phyloP scores from a whole-genome alignment of 495 filamentous ascomycete genomes.

The Xylaria acuta region DNA sequence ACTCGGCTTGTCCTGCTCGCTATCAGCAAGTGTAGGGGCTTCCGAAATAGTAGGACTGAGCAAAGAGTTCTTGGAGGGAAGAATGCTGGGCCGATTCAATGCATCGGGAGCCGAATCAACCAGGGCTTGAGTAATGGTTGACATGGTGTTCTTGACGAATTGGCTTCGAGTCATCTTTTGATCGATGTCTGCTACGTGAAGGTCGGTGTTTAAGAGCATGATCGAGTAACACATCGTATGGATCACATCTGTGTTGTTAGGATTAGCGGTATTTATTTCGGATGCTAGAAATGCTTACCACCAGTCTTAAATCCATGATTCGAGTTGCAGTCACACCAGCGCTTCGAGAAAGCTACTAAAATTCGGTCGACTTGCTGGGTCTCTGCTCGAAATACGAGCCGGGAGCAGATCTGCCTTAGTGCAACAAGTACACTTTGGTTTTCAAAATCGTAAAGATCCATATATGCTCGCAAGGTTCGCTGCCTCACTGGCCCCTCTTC shows the following conservation, averaged over 20 bases:
- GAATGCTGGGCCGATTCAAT: slow-evolving; percentile 62
- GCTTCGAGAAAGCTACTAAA: slow-evolving; percentile 80
- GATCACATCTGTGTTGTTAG: slow-evolving; percentile 72
- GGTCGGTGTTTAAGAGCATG: slow-evolving; percentile 92
- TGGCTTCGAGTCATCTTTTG: slow-evolving; percentile 94
- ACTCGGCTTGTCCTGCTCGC: slow-evolving; percentile 51
- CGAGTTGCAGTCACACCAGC: slow-evolving; percentile 95
- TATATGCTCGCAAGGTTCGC: slow-evolving; percentile 79
- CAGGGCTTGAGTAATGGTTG: slow-evolving; percentile 80
- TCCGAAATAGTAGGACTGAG: slow-evolving; percentile 41
- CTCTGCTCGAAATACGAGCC: slow-evolving; percentile 87
- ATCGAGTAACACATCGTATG: slow-evolving; percentile 98
- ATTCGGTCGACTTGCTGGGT: slow-evolving; percentile 97
- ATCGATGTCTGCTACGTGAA: slow-evolving; percentile 93
- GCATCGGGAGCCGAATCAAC: slow-evolving; percentile 71
- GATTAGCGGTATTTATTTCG: slow-evolving; percentile 24
- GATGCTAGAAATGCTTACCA: slow-evolving; percentile 59
- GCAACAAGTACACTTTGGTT: slow-evolving; percentile 81
- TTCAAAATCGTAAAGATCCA: slow-evolving; percentile 88
- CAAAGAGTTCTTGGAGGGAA: slow-evolving; percentile 44
- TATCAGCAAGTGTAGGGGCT: slow-evolving; percentile 45
- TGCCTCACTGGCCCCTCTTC: slow-evolving; percentile 71
- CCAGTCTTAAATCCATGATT: slow-evolving; percentile 91
- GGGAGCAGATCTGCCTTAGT: slow-evolving; percentile 79
- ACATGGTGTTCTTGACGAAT: slow-evolving; percentile 96